Evolutionary conservation across 176 grass and related monocot genomes (phyloP).

Genomic region (Tuctoria greenei): DNA sequence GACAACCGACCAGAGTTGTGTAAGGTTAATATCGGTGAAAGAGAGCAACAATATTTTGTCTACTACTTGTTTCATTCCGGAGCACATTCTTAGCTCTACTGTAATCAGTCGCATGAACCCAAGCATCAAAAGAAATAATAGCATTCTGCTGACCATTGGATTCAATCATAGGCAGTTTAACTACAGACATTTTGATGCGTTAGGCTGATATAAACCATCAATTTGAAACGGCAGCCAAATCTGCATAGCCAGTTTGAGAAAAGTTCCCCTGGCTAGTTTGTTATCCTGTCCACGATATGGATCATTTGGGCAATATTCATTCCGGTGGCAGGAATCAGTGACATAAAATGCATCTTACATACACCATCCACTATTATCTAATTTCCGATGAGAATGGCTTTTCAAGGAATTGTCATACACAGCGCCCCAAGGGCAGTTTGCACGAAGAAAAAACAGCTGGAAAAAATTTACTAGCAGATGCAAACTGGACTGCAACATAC

Average conservation of each 20-base stretch:
- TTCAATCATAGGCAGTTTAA: conserved; percentile 6
- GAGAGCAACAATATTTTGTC: too few relatives aligned
- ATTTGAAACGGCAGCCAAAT: neutral
- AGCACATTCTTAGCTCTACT: too few relatives aligned
- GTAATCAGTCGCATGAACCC: too few relatives aligned
- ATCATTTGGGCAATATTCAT: neutral
- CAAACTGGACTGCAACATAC: conserved; percentile 2
- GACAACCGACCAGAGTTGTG: too few relatives aligned
- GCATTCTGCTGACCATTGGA: neutral
- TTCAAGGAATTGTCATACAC: conserved; percentile 22
- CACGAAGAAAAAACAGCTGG: neutral
- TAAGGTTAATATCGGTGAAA: too few relatives aligned
- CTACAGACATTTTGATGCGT: neutral
- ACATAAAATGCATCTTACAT: neutral
- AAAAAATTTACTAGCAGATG: conserved; percentile 21
- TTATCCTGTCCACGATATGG: neutral
- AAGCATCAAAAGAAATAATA: neutral
- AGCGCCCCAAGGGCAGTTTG: conserved; percentile 13
- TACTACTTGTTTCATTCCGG: too few relatives aligned
- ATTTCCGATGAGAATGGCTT: conserved; percentile 25
- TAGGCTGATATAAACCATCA: neutral
- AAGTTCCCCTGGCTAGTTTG: neutral
- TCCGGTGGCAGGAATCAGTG: neutral
- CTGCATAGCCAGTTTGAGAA: neutral
- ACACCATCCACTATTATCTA: conserved; percentile 8